Evolutionary conservation across 192 early-diverging fungal species (phyloP).

Genomic region (Physocladia obscura): DNA sequence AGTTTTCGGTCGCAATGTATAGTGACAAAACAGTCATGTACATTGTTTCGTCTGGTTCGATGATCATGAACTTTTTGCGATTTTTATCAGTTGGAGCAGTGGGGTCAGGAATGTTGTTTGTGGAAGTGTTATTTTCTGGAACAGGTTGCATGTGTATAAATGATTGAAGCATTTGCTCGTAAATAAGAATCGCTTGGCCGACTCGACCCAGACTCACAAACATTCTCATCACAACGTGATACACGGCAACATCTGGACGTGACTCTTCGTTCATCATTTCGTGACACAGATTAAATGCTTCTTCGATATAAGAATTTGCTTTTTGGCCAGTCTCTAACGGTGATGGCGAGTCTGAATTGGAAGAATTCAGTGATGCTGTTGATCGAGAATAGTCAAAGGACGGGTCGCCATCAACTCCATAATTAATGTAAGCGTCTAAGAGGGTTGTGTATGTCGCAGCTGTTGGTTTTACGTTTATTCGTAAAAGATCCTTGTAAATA

Average conservation of each 20-base stretch:
- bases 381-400: background rate
- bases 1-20: slow-evolving; percentile 7
- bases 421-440: slow-evolving; percentile 8
- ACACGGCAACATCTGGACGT: slow-evolving; percentile 19
- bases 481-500: slow-evolving; percentile 25
- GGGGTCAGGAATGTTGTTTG: background rate
- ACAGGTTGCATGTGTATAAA: background rate
- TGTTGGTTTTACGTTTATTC: slow-evolving; percentile 8
- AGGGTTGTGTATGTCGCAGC: slow-evolving; percentile 26
- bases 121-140: background rate
- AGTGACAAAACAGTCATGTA: slow-evolving; percentile 9
- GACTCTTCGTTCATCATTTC: slow-evolving; percentile 10
- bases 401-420: background rate
- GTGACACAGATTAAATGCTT: slow-evolving; percentile 17
- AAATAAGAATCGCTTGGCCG: background rate
- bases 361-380: background rate
- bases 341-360: background rate
- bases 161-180: background rate
- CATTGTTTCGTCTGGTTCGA: slow-evolving; percentile 26
- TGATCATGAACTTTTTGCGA: background rate
- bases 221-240: slow-evolving; percentile 24
- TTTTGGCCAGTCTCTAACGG: background rate
- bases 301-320: background rate
- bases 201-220: slow-evolving; percentile 5
- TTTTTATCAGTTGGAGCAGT: background rate